These are phyloP conservation scores for Craterostigma plantagineum DNA, from an alignment of 257 asterid species.

Conservation along the genomic window DNA sequence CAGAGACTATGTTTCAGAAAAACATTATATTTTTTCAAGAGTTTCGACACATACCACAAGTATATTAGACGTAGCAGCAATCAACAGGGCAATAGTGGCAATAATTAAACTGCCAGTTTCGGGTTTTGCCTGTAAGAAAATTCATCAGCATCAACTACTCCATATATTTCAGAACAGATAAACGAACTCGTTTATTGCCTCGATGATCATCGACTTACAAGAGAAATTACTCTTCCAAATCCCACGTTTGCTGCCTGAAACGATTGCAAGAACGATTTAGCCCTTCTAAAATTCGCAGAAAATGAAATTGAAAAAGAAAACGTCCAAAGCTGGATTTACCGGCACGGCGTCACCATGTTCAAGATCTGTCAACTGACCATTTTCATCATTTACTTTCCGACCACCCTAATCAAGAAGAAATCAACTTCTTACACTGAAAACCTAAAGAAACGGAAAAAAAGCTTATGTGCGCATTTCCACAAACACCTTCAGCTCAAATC, in stretches of 20 bases:
- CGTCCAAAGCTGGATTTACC: constrained; percentile 18
- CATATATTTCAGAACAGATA: background rate
- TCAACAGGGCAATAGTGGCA: constrained; percentile 57
- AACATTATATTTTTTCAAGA: constrained; percentile 1
- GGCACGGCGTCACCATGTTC: constrained; percentile 53
- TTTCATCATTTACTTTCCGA: constrained; percentile 13
- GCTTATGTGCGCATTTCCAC: no score
- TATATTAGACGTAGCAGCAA: constrained; percentile 58
- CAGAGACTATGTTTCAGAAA: constrained; percentile 2
- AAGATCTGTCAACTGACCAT: constrained; percentile 34
- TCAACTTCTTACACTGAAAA: no score
- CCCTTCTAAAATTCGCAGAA: constrained; percentile 3
- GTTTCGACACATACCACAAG: constrained; percentile 37
- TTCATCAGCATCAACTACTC: constrained; percentile 8
- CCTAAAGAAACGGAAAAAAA: no score
- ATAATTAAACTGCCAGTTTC: constrained; percentile 45
- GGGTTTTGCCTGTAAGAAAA: constrained; percentile 53
- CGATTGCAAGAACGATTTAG: constrained; percentile 11
- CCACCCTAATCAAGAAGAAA: constrained; percentile 26
- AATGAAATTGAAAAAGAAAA: constrained; percentile 1
- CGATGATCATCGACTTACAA: constrained; percentile 30
- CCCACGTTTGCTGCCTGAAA: constrained; percentile 70
- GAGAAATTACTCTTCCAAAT: constrained; percentile 54
- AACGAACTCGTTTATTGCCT: background rate
- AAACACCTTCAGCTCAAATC: no score